Conservation (phyloP, 306 rosid genomes). For the Begonia peltatifolia region DNA sequence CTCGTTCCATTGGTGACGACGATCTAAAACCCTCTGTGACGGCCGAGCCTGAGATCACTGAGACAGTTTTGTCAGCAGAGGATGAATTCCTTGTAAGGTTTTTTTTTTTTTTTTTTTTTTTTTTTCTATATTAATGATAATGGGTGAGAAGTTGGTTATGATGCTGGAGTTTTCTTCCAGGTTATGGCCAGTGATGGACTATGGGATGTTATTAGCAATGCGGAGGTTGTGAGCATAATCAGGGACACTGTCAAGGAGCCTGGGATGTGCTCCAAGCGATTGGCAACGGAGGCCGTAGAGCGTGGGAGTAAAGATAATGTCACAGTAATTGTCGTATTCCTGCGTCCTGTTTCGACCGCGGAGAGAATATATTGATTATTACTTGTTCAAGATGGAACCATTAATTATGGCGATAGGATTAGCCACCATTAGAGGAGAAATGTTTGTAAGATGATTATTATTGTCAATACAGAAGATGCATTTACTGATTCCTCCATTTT, state of each 20-base stretch:
- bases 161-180: constrained; percentile 15
- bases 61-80: constrained; percentile 38
- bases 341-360: constrained; percentile 65
- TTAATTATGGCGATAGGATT: too few relatives aligned
- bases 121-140: background rate
- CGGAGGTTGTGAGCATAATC: constrained; percentile 51
- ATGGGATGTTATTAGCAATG: constrained; percentile 73
- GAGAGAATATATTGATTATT: constrained; percentile 67
- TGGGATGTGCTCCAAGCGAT: constrained; percentile 85
- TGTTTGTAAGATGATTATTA: too few relatives aligned
- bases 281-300: constrained; percentile 79
- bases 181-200: constrained; percentile 95
- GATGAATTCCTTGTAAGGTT: constrained; percentile 66
- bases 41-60: constrained; percentile 86
- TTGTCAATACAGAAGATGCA: too few relatives aligned
- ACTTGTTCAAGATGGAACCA: too few relatives aligned
- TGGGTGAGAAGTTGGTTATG: background rate
- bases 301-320: constrained; percentile 89
- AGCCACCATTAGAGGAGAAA: too few relatives aligned
- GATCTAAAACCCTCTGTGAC: constrained; percentile 93
- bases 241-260: constrained; percentile 83
- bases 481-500: too few relatives aligned
- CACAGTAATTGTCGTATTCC: constrained; percentile 69
- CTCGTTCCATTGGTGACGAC: constrained; percentile 90
- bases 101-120: background rate